These are phyloP conservation scores for Bruguiera gymnorhiza DNA, from an alignment of 345 rosid species.

Conservation along the genomic window DNA sequence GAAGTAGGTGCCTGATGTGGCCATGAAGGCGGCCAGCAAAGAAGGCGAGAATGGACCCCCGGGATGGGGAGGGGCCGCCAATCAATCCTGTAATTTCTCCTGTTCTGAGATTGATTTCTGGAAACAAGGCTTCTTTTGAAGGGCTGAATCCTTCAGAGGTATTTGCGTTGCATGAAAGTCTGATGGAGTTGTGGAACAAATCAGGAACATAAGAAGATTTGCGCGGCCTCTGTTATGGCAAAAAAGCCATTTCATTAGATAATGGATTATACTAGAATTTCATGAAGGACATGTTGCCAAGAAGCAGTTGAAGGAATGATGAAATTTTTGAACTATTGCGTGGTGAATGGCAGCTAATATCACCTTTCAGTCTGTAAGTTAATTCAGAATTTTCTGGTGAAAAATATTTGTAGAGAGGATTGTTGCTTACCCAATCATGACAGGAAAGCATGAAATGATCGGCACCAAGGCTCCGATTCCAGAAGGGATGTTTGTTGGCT, in stretches of 20 bases:
- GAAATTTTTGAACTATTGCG: no score
- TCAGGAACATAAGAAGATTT: conserved; percentile 57
- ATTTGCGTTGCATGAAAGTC: conserved; percentile 81
- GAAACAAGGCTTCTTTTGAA: conserved; percentile 61
- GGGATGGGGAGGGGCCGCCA: conserved; percentile 40
- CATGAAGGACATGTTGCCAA: no score
- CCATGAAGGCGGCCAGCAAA: conserved; percentile 71
- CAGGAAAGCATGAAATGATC: conserved; percentile 83
- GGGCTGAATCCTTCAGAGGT: conserved; percentile 75
- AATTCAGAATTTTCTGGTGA: background rate
- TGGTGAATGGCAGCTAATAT: no score
- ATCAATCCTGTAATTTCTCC: conserved; percentile 53
- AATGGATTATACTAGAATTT: no score
- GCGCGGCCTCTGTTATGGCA: conserved; percentile 48
- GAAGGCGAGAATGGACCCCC: conserved; percentile 58
- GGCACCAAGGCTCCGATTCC: conserved; percentile 78
- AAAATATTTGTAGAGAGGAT: background rate
- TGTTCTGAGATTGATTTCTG: conserved; percentile 59
- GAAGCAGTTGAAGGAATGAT: no score
- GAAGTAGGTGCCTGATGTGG: conserved; percentile 47
- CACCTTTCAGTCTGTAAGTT: no score
- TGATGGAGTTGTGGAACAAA: conserved; percentile 58
- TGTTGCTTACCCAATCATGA: conserved; percentile 64
- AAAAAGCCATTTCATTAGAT: background rate
- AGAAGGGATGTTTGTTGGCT: conserved; percentile 50